Evolutionary conservation across 352 stramenopile genomes (phyloP).

Genomic region (Thalassiosira sp.): DNA sequence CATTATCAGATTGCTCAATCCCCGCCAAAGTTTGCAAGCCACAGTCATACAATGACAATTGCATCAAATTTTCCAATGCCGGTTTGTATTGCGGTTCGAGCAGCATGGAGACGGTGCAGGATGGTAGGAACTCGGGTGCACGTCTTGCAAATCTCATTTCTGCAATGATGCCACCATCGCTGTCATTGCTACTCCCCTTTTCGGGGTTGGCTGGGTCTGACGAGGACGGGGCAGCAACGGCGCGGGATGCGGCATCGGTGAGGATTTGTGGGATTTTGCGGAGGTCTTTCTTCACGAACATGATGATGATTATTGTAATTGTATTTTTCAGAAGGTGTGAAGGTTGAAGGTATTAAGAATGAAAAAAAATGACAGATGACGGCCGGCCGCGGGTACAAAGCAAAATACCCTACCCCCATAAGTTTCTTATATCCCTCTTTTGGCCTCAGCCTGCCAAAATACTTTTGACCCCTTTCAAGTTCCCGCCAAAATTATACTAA

Average conservation of each 20-base stretch:
- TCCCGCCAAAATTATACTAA: too few species aligned
- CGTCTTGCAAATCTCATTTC: constrained; percentile 19
- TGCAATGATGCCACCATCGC: neutral
- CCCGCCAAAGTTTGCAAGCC: constrained; percentile 22
- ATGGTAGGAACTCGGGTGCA: constrained; percentile 17
- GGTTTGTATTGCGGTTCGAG: constrained; percentile 17
- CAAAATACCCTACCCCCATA: too few species aligned
- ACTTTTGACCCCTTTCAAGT: too few species aligned
- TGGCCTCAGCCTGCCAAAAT: too few species aligned
- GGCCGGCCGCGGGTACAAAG: too few species aligned
- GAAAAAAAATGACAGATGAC: neutral
- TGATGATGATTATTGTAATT: too few species aligned
- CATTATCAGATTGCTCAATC: neutral
- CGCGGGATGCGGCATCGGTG: constrained; percentile 20
- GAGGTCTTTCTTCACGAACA: constrained; percentile 47
- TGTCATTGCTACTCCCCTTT: neutral
- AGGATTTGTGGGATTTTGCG: constrained; percentile 48
- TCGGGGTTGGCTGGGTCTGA: neutral
- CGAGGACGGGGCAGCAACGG: neutral
- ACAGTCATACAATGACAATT: constrained; percentile 30
- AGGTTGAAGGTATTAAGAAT: neutral
- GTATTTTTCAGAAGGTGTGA: too few species aligned
- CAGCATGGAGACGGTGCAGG: constrained; percentile 7
- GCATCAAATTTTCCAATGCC: constrained; percentile 27
- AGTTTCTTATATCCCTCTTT: too few species aligned